These are phyloP conservation scores for Flaveria bidentis DNA, from an alignment of 129 eudicot genomes.

Conservation along the genomic window DNA sequence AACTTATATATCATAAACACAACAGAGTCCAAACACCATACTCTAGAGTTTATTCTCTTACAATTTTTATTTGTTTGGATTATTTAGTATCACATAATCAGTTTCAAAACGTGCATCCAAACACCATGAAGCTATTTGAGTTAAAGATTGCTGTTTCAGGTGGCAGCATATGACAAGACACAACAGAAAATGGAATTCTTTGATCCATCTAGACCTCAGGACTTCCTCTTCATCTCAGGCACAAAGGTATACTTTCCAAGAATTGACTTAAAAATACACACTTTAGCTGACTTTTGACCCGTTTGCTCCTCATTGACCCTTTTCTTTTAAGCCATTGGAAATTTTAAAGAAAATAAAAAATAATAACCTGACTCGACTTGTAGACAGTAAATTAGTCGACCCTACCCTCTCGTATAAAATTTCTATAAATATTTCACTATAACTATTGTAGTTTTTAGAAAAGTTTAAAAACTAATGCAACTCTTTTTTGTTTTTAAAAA, in stretches of 20 bases:
- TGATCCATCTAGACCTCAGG: conserved; percentile 89
- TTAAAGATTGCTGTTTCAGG: conserved; percentile 47
- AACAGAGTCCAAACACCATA: background rate
- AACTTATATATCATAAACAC: background rate
- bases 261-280: no score
- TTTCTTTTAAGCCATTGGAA: no score
- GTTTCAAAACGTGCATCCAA: background rate
- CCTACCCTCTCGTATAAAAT: no score
- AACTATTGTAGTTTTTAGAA: no score
- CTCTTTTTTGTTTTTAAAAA: background rate
- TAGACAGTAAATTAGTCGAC: no score
- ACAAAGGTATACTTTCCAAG: conserved; percentile 63
- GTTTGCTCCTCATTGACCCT: no score
- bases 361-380: no score
- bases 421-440: no score
- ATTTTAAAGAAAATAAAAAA: no score
- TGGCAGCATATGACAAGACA: conserved; percentile 89
- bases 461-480: background rate
- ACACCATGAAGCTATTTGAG: background rate
- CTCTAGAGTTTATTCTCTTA: no score
- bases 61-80: background rate
- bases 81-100: background rate
- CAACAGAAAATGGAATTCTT: conserved; percentile 89
- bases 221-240: conserved; percentile 91
- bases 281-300: no score